phyloP scores from a whole-genome alignment of 495 filamentous ascomycete genomes.

The Rusavskia elegans region DNA sequence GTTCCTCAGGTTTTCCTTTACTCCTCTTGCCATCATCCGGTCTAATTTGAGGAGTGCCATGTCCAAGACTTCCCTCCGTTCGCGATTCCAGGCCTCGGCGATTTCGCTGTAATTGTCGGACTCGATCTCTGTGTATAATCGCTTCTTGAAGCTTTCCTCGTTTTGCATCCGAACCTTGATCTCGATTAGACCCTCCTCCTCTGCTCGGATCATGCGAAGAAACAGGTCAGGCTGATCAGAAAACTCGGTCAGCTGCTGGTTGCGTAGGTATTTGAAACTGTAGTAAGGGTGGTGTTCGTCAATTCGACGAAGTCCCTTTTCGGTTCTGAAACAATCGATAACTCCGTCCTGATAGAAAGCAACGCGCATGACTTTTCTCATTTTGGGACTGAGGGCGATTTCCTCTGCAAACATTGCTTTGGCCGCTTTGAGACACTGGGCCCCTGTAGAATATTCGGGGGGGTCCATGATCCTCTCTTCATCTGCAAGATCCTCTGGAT shows the following conservation, averaged over 20 bases:
- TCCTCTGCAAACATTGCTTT: constrained; percentile 86
- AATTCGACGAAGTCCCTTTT: constrained; percentile 86
- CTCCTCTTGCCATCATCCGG: constrained; percentile 65
- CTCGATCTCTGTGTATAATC: constrained; percentile 65
- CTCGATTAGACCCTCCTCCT: constrained; percentile 81
- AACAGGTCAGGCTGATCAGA: constrained; percentile 74
- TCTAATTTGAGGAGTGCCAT: constrained; percentile 69
- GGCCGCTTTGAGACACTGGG: constrained; percentile 59
- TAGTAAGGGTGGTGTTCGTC: constrained; percentile 93
- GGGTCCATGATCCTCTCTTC: constrained; percentile 50
- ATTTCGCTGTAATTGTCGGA: constrained; percentile 91
- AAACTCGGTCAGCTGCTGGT: constrained; percentile 68
- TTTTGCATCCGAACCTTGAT: constrained; percentile 63
- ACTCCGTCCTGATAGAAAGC: constrained; percentile 67
- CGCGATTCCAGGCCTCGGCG: constrained; percentile 86
- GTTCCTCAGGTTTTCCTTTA: constrained; percentile 82
- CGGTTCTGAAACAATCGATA: constrained; percentile 76
- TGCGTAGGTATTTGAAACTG: constrained; percentile 91
- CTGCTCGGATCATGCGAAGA: constrained; percentile 89
- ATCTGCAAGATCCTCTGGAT: constrained; percentile 79
- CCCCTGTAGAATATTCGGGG: constrained; percentile 58
- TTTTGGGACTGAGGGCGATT: constrained; percentile 68
- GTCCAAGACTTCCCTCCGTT: constrained; percentile 71
- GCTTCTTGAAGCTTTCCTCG: constrained; percentile 52
- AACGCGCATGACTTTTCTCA: constrained; percentile 73